Conservation (phyloP, 129 eudicot species). For the Arctium minus region DNA sequence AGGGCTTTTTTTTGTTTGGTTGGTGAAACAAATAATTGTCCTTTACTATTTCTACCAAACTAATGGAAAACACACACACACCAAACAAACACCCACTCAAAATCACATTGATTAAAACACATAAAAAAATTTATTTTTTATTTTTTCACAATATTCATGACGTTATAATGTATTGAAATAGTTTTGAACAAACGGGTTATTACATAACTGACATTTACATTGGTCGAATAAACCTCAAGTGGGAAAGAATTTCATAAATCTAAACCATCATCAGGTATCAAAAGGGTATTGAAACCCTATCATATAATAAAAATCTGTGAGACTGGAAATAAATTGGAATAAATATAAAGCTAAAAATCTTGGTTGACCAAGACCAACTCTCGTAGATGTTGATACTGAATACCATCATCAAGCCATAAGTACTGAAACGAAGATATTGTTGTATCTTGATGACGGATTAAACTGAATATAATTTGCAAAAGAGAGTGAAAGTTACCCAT, state of each 20-base stretch:
- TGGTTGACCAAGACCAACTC: background rate
- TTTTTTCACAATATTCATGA: no score
- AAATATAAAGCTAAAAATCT: background rate
- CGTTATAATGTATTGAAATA: background rate
- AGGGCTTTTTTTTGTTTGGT: conserved; percentile 14
- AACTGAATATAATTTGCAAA: background rate
- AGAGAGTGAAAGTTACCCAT: background rate
- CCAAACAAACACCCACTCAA: conserved; percentile 18
- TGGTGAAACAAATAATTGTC: conserved; percentile 30
- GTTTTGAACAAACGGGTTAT: background rate
- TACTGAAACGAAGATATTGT: background rate
- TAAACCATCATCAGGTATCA: background rate
- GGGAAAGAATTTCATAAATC: no score
- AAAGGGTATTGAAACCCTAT: background rate
- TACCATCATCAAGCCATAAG: background rate
- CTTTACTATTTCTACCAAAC: conserved; percentile 21
- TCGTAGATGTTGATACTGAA: background rate
- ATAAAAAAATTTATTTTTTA: no score
- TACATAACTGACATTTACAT: no score
- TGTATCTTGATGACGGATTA: background rate
- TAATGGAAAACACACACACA: conserved; percentile 18
- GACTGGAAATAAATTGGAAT: background rate
- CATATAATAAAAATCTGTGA: background rate
- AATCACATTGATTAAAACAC: background rate
- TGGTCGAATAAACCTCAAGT: no score